Base-by-base conservation (phyloP, 2,329 filamentous ascomycete genomes). In the Cladosporium sp. region DNA sequence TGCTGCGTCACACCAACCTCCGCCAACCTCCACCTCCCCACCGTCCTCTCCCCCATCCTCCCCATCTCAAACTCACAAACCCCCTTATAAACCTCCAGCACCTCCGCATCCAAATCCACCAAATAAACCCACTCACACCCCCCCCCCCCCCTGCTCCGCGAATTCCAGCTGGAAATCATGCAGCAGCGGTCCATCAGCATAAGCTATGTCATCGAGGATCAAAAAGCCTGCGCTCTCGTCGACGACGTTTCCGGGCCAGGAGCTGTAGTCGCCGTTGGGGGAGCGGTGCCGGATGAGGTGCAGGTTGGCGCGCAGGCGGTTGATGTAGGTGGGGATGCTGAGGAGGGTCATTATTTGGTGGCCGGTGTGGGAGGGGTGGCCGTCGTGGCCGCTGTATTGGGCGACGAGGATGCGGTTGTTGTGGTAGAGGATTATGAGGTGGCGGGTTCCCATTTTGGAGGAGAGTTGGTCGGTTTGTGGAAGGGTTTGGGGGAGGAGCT, bases 301-400 rank as follows among this genome's bases (percentile, higher is more conserved):
- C 14, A 48, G n/a, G 21, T 30, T 60, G 21, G 39, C 32, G 36
- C 70, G 70, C 23, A 76, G 68, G 34, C 67, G 66, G 10, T 62
- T 51, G 61, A 76, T 67, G 57, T 75, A 75, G 25, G 32, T 66
- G 0, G 68, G 58, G 8, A 32, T 53, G 4, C 34, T 18, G n/a
- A 75, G 66, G 67, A 75, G 75, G 34, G 62, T 11, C 46, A 74
- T 64, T 57, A 75, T 67, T 0, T 14, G 51, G 5, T 58, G 18
- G 18, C 74, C 75, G 64, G 74, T 70, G 21, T 72, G 71, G 13
- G 7, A 25, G 5, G 65, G 65, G 63, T 60, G 49, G 65, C 65
- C 73, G 58, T 76, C 73, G 54, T 64, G 74, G 54, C 76, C 72
- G 16, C 69, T 67, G 61, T 75, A 74, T 54, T 76, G 73, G 18